phyloP scores from a whole-genome alignment of 1,284 basidiomycete species.

The Tremellales sp. region DNA sequence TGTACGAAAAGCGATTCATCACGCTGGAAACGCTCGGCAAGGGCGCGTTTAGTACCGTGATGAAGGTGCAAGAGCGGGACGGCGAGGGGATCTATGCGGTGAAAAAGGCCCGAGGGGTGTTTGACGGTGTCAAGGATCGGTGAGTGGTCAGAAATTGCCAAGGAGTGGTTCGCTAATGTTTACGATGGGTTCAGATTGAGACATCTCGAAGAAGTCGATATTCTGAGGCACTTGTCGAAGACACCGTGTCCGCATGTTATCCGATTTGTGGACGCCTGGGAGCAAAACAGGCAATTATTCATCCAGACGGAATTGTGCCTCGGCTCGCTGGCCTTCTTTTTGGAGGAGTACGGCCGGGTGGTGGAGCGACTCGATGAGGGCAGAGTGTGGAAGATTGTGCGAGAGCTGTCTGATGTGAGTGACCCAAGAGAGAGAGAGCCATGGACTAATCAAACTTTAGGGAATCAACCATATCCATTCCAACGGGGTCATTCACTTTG shows the following conservation, averaged over 20 bases:
- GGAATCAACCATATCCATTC: constrained; percentile 88
- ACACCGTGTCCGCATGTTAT: constrained; percentile 71
- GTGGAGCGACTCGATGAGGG: constrained; percentile 87
- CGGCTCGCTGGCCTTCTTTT: constrained; percentile 86
- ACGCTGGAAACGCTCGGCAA: constrained; percentile 79
- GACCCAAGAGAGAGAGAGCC: neutral
- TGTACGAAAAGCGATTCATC: constrained; percentile 57
- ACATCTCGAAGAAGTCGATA: constrained; percentile 91
- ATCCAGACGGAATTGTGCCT: constrained; percentile 95
- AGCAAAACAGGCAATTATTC: constrained; percentile 81
- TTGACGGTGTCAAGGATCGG: constrained; percentile 88
- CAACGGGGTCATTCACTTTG: constrained; percentile 86
- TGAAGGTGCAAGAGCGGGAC: constrained; percentile 76
- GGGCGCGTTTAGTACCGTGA: constrained; percentile 91
- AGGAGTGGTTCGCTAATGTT: constrained; percentile 20
- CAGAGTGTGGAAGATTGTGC: constrained; percentile 93
- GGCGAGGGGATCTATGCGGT: constrained; percentile 70
- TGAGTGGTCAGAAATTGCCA: constrained; percentile 50
- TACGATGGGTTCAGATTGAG: constrained; percentile 58
- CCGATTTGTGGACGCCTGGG: constrained; percentile 93
- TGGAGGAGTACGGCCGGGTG: constrained; percentile 84
- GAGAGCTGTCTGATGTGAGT: constrained; percentile 82
- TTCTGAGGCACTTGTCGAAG: constrained; percentile 71
- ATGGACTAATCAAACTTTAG: constrained; percentile 48
- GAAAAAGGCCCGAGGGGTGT: constrained; percentile 84